Evolutionary conservation across 257 asterid genomes (phyloP).

Genomic region (Gentiana macrophylla): DNA sequence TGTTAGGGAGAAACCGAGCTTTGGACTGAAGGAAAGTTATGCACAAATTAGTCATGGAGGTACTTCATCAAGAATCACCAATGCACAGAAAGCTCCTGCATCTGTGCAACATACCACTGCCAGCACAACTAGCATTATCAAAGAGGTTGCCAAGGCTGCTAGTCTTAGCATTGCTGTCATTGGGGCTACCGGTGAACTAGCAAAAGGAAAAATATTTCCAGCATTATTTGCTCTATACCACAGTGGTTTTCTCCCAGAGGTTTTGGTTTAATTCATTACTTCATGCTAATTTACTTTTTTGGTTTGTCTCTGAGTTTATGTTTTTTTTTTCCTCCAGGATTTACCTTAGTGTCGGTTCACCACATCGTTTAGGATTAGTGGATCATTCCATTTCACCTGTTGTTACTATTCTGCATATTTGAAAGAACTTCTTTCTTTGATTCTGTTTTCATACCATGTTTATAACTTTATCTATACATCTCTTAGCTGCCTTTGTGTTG

Average conservation of each 20-base stretch:
- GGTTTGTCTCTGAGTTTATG: background rate
- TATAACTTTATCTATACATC: background rate
- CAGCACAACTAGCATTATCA: background rate
- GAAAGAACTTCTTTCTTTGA: background rate
- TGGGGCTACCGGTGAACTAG: conserved; percentile 54
- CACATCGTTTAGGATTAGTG: background rate
- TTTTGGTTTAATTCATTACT: background rate
- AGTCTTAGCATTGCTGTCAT: conserved; percentile 39
- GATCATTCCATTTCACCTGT: background rate
- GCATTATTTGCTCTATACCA: conserved; percentile 42
- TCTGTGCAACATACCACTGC: conserved; percentile 9
- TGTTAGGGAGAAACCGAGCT: conserved; percentile 8
- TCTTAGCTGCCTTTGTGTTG: no score
- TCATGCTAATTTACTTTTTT: background rate
- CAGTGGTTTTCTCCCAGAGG: conserved; percentile 45
- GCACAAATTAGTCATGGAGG: conserved; percentile 5
- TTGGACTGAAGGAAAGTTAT: conserved; percentile 13
- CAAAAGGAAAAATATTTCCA: conserved; percentile 41
- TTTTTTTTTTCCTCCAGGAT: background rate
- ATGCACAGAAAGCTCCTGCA: conserved; percentile 8
- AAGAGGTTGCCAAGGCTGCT: conserved; percentile 14
- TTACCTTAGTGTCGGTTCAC: no score
- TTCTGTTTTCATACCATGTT: background rate
- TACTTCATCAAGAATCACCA: conserved; percentile 5
- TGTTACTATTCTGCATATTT: background rate